Conservation (phyloP, 163 green algal species). For the Scenedesmus sp. region DNA sequence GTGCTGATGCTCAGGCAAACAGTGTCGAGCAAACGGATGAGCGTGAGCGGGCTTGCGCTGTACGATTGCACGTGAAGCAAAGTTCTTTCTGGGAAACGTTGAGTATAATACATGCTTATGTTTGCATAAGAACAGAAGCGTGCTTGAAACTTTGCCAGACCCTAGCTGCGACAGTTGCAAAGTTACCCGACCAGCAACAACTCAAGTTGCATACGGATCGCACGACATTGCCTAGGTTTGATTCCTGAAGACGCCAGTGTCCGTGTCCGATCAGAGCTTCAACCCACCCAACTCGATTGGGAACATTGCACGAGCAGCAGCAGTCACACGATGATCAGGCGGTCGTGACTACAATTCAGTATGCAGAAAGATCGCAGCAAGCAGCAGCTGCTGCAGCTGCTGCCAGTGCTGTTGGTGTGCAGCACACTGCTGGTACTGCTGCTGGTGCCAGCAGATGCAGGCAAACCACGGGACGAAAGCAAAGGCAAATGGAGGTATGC, state of each 20-base stretch:
- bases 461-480: slow-evolving; percentile 27
- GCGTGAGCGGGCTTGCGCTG: no score
- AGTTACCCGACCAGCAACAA: no score
- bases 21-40: no score
- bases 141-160: no score
- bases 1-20: background rate
- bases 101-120: no score
- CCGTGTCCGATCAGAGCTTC: background rate
- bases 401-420: background rate
- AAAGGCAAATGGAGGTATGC: slow-evolving; percentile 36
- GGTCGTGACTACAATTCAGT: background rate
- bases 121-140: no score
- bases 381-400: background rate
- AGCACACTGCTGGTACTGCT: slow-evolving; percentile 10
- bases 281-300: background rate
- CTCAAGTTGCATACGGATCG: no score
- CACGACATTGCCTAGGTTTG: background rate
- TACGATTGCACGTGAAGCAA: no score
- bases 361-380: background rate
- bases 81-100: no score
- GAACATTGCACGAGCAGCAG: background rate
- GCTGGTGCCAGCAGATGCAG: slow-evolving; percentile 1
- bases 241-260: background rate
- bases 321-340: background rate
- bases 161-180: no score